phyloP scores from a whole-genome alignment of 345 rosid species.

The Eutrema yunnanense region DNA sequence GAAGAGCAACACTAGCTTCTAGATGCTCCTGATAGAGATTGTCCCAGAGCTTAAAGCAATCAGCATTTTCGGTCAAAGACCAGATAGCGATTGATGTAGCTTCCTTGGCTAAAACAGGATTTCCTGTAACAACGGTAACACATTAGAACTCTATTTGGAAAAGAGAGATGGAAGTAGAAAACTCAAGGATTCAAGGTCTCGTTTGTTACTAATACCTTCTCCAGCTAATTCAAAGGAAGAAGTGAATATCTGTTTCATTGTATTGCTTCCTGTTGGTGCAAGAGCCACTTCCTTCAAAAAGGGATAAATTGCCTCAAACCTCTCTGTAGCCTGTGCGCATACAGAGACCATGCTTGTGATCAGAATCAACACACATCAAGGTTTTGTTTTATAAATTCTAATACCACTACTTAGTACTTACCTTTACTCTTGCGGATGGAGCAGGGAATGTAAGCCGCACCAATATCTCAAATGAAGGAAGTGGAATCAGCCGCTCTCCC shows the following conservation, averaged over 20 bases:
- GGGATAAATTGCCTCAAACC: conserved; percentile 62
- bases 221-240: conserved; percentile 54
- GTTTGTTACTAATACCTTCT: conserved; percentile 44
- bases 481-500: neutral
- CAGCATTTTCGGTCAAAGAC: conserved; percentile 50
- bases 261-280: conserved; percentile 62
- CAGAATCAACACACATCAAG: neutral
- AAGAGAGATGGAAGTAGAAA: neutral
- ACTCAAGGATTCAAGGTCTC: neutral
- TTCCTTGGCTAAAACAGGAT: conserved; percentile 54
- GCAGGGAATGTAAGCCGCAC: neutral
- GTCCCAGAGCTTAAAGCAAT: conserved; percentile 71
- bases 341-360: neutral
- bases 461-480: neutral
- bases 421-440: neutral
- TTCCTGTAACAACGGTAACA: conserved; percentile 29
- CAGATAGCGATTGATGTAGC: conserved; percentile 52
- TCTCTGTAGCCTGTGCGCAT: conserved; percentile 62
- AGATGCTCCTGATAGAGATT: conserved; percentile 48
- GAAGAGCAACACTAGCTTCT: conserved; percentile 49
- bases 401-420: neutral
- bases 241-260: conserved; percentile 62
- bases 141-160: neutral
- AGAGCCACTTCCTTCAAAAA: conserved; percentile 62
- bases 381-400: conserved; percentile 1